Percentiles rank a stretch among this genome's conserved stretches.
phyloP scores from a whole-genome alignment of 139 green algal species.

The Chlamydomonas sp. region DNA sequence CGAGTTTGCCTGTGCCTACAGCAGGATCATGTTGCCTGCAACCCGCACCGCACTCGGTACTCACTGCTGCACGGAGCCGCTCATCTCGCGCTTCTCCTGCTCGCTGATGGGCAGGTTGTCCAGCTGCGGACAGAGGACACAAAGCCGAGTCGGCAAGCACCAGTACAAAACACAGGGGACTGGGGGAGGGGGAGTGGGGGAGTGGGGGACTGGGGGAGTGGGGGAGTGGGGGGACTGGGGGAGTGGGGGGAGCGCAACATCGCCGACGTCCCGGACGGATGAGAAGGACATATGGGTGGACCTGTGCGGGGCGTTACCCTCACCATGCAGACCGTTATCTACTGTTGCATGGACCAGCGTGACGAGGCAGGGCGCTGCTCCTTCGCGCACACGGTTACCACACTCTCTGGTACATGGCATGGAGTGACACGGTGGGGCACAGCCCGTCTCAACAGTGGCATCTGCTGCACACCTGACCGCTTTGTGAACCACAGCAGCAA shows the following conservation, averaged over 20 bases:
- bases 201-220: too few relatives aligned
- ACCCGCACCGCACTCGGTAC: background rate
- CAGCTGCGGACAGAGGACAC: background rate
- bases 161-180: background rate
- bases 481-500: too few relatives aligned
- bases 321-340: too few relatives aligned
- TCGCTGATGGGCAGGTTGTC: slow-evolving; percentile 50
- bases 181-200: background rate
- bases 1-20: too few relatives aligned
- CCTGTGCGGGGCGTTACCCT: too few relatives aligned
- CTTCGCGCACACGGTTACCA: background rate
- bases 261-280: too few relatives aligned
- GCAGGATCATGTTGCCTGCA: too few relatives aligned
- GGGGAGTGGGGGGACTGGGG: background rate
- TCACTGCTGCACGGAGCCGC: slow-evolving; percentile 38
- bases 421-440: background rate
- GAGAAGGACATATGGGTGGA: too few relatives aligned
- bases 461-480: background rate
- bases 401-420: background rate
- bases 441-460: background rate
- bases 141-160: background rate
- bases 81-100: slow-evolving; percentile 47
- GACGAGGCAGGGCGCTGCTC: too few relatives aligned
- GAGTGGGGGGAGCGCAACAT: too few relatives aligned
- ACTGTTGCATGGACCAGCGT: too few relatives aligned